These are phyloP conservation scores for Vaccinium vitisidaea DNA, from an alignment of 148 eudicot genomes.

Conservation along the genomic window DNA sequence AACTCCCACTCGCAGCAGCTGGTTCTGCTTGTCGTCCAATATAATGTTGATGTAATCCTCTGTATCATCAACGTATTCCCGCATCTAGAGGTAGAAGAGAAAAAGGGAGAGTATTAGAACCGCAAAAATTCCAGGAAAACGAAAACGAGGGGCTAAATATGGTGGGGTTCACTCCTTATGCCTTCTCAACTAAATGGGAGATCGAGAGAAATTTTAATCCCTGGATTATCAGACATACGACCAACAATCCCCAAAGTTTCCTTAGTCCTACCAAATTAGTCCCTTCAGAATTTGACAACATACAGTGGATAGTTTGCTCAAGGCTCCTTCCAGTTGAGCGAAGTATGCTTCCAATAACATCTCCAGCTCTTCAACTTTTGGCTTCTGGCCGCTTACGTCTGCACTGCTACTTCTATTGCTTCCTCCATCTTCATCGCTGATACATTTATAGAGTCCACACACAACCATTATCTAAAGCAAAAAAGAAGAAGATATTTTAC, in stretches of 20 bases:
- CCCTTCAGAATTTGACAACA: no score
- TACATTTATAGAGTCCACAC: not conserved
- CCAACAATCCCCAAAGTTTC: no score
- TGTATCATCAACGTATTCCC: conserved; percentile 8
- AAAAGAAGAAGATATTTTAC: not conserved
- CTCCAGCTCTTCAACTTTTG: not conserved
- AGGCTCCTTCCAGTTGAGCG: not conserved
- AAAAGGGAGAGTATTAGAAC: not conserved
- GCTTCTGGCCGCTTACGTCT: not conserved
- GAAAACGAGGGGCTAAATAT: no score
- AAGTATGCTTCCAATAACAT: not conserved
- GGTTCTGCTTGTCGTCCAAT: conserved; percentile 17
- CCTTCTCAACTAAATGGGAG: no score
- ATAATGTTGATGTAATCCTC: conserved; percentile 13
- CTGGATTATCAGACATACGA: no score
- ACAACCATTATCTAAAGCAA: not conserved
- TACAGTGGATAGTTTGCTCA: conserved; percentile 11
- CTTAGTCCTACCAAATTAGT: no score
- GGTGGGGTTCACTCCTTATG: no score
- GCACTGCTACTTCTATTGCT: conserved; percentile 1
- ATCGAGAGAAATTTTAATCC: no score
- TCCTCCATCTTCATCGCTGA: conserved; percentile 1
- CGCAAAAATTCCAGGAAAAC: not conserved
- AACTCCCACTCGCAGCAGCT: conserved; percentile 10
- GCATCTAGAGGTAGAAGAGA: not conserved